Evolutionary conservation across 768 basidiomycete species (phyloP).

Genomic region (Amanita jacksonii): DNA sequence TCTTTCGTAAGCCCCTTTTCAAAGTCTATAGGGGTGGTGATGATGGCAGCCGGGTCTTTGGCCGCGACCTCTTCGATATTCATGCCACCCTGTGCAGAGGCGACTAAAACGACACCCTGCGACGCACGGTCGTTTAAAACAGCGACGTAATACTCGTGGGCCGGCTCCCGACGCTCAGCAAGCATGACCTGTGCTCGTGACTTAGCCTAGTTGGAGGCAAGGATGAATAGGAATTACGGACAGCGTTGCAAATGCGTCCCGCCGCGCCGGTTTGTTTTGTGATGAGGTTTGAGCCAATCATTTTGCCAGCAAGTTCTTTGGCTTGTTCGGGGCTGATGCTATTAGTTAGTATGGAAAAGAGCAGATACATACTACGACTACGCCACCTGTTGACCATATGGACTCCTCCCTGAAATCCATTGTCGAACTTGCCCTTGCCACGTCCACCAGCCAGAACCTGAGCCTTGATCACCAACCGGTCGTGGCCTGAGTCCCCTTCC

Average conservation of each 20-base stretch:
- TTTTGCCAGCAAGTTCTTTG: conserved; percentile 76
- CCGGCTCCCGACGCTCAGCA: conserved; percentile 86
- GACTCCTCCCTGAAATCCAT: conserved; percentile 94
- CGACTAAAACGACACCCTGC: conserved; percentile 87
- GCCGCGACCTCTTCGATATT: conserved; percentile 99
- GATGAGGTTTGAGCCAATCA: conserved; percentile 93
- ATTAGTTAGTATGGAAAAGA: conserved; percentile 5
- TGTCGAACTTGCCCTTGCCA: conserved; percentile 95
- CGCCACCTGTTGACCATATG: conserved; percentile 81
- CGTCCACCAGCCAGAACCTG: conserved; percentile 98
- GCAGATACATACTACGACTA: conserved; percentile 8
- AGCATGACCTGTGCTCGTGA: conserved; percentile 74
- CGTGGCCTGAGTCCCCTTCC: conserved; percentile 37
- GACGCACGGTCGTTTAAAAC: conserved; percentile 90
- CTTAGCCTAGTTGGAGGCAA: neutral
- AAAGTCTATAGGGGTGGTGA: conserved; percentile 88
- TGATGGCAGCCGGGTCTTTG: conserved; percentile 89
- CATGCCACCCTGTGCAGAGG: conserved; percentile 95
- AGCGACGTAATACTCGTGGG: conserved; percentile 97
- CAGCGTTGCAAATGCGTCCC: conserved; percentile 93
- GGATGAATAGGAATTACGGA: conserved; percentile 28
- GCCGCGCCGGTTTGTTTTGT: conserved; percentile 96
- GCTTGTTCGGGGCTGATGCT: conserved; percentile 72
- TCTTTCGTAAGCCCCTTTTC: conserved; percentile 67
- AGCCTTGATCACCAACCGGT: conserved; percentile 92